These are phyloP conservation scores for Lycium barbarum DNA, from an alignment of 257 asterid genomes.

Conservation along the genomic window DNA sequence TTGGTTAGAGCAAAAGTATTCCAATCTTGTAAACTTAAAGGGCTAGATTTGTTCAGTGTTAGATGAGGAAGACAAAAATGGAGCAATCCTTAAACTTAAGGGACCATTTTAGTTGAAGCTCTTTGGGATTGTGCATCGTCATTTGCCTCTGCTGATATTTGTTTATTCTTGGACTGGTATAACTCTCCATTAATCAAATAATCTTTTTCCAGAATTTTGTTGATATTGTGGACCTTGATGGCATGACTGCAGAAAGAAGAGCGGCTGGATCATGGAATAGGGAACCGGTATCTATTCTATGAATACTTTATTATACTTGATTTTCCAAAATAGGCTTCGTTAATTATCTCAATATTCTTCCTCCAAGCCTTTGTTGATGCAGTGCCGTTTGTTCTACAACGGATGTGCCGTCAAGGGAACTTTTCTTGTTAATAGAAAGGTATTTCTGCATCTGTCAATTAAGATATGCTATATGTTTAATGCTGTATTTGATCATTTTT, in stretches of 20 bases:
- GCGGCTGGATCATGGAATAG: conserved; percentile 38
- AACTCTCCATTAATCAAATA: conserved; percentile 10
- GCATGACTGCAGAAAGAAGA: conserved; percentile 38
- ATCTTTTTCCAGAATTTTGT: conserved; percentile 25
- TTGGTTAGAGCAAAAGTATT: background rate
- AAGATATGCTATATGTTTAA: background rate
- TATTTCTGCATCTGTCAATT: conserved; percentile 36
- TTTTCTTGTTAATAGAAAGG: conserved; percentile 76
- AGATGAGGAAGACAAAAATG: background rate
- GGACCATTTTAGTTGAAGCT: background rate
- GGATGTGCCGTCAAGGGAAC: conserved; percentile 92
- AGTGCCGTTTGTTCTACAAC: conserved; percentile 70
- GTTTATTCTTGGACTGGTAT: conserved; percentile 7
- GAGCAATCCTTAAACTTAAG: conserved; percentile 2
- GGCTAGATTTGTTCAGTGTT: background rate
- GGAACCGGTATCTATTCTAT: conserved; percentile 55
- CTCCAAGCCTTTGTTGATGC: conserved; percentile 78
- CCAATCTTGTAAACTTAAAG: background rate
- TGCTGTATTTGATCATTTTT: background rate
- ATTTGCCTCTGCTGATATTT: background rate
- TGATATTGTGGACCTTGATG: conserved; percentile 31
- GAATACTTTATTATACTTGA: conserved; percentile 9
- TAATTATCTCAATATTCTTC: conserved; percentile 30
- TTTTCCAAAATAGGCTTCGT: background rate
- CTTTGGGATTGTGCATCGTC: conserved; percentile 16